Conservation (phyloP, 23 red algal species). For the Gracilariopsis chorda region DNA sequence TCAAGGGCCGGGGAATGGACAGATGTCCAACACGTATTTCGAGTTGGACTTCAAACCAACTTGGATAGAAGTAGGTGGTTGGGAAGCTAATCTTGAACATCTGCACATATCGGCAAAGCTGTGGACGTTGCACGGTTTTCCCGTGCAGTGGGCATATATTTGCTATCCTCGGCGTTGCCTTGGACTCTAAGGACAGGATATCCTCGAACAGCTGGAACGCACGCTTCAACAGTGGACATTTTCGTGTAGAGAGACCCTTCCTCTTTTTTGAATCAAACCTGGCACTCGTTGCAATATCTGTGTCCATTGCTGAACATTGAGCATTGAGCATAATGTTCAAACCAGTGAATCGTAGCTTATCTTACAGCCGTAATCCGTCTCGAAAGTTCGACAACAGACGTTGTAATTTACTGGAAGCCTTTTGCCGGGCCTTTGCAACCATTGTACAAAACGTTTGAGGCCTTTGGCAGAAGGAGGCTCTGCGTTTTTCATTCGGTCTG, state of each 20-base stretch:
- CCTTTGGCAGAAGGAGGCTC: background rate
- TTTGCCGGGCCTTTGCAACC: constrained; percentile 14
- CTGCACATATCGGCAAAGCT: constrained; percentile 29
- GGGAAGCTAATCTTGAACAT: constrained; percentile 34
- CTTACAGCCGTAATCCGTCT: background rate
- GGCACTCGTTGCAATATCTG: background rate
- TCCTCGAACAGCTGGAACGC: constrained; percentile 17
- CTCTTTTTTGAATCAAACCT: background rate
- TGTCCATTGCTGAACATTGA: constrained; percentile 57
- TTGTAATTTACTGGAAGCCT: constrained; percentile 41
- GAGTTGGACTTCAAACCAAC: constrained; percentile 67
- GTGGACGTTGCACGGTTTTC: constrained; percentile 35
- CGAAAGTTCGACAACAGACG: constrained; percentile 20
- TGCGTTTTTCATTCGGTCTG: background rate
- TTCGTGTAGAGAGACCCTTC: background rate
- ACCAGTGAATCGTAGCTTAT: constrained; percentile 19
- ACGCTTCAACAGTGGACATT: constrained; percentile 29
- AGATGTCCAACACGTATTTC: constrained; percentile 58
- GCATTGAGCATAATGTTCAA: constrained; percentile 27
- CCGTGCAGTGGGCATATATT: constrained; percentile 73
- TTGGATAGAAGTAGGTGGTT: constrained; percentile 39
- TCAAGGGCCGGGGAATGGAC: constrained; percentile 67
- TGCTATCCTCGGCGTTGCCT: constrained; percentile 44
- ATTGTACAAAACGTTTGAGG: background rate
- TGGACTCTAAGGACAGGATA: constrained; percentile 65